phyloP scores from a whole-genome alignment of 108 stramenopile species.

The Cyclotella cryptica region DNA sequence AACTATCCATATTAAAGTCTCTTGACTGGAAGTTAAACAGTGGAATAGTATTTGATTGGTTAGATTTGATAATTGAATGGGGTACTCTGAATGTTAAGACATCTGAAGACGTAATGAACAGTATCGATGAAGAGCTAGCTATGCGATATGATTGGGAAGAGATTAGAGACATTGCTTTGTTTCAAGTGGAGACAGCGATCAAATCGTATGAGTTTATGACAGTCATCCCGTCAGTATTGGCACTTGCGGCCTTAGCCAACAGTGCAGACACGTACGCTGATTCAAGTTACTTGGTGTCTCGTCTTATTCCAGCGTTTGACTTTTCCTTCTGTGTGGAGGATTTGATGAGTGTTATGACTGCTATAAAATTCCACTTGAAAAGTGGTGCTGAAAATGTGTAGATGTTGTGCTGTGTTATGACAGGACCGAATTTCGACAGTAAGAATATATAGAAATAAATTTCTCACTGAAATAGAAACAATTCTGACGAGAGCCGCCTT shows the following conservation, averaged over 20 bases:
- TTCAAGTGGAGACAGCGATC: not conserved
- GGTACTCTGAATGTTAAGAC: not conserved
- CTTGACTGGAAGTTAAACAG: conserved; percentile 65
- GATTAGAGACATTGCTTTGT: not conserved
- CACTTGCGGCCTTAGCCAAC: not conserved
- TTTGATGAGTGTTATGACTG: not conserved
- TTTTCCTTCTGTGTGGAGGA: not conserved
- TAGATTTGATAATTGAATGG: conserved; percentile 7
- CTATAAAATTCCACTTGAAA: not conserved
- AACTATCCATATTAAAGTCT: conserved; percentile 49
- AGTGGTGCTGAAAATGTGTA: no score
- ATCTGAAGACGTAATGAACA: not conserved
- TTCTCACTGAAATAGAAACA: no score
- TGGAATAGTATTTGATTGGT: not conserved
- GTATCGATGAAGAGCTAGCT: not conserved
- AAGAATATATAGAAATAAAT: no score
- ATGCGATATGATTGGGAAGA: not conserved
- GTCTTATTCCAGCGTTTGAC: not conserved
- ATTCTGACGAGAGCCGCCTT: no score
- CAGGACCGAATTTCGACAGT: no score
- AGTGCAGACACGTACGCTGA: not conserved
- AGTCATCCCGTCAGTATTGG: not conserved
- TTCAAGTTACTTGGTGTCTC: not conserved
- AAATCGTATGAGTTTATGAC: not conserved
- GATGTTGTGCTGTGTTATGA: no score